These are phyloP conservation scores for Kazachstania bromeliacearum DNA, from an alignment of 805 yeast species.

Conservation along the genomic window DNA sequence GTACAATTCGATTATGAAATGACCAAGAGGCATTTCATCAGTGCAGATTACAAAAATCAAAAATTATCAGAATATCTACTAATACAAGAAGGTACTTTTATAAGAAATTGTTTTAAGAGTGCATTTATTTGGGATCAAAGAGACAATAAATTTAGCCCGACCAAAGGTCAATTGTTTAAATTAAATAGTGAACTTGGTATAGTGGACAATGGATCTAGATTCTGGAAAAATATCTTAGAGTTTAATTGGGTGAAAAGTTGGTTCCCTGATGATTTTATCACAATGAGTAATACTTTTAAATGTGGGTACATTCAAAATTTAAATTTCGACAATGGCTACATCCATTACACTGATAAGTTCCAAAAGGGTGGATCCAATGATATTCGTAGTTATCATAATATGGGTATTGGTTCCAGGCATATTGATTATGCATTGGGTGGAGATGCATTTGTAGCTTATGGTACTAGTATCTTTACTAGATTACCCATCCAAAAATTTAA, in stretches of 20 bases:
- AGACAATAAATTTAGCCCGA: constrained; percentile 35
- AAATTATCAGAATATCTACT: constrained; percentile 48
- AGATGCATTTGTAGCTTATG: constrained; percentile 44
- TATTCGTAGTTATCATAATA: constrained; percentile 58
- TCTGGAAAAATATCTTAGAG: constrained; percentile 28
- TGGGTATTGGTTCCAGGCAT: constrained; percentile 58
- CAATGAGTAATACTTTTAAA: constrained; percentile 40
- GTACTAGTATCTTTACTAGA: constrained; percentile 48
- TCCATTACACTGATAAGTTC: constrained; percentile 69
- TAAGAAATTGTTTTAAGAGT: constrained; percentile 46
- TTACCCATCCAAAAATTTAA: constrained; percentile 41
- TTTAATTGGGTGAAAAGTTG: constrained; percentile 18
- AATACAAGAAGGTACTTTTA: constrained; percentile 44
- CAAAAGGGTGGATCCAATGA: constrained; percentile 74
- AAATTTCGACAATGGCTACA: constrained; percentile 26
- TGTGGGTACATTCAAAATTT: constrained; percentile 49
- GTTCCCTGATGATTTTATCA: constrained; percentile 24
- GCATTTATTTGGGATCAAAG: constrained; percentile 35
- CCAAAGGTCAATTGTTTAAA: constrained; percentile 35
- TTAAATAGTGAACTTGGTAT: constrained; percentile 38
- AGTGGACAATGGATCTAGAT: constrained; percentile 7
- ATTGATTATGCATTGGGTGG: constrained; percentile 59
- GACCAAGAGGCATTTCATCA: constrained; percentile 30
- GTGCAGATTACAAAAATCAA: constrained; percentile 33
- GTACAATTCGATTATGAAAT: constrained; percentile 4